Evolutionary conservation across 768 basidiomycete genomes (phyloP).

Genomic region (Sistotremastrum suecicum): DNA sequence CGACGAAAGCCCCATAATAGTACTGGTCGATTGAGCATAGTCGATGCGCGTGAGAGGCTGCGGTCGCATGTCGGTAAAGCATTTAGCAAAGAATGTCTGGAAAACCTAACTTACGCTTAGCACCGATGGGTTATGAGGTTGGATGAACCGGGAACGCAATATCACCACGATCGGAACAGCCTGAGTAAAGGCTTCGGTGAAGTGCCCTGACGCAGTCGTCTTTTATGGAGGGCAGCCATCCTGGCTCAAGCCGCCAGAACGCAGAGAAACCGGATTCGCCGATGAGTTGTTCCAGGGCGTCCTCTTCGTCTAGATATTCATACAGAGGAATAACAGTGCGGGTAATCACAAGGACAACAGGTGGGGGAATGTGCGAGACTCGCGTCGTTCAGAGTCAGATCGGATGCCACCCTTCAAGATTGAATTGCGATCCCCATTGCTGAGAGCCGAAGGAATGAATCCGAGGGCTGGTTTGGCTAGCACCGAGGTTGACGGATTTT

Average conservation of each 20-base stretch:
- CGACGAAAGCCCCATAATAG: constrained; percentile 12
- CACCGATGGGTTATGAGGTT: background rate
- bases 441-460: constrained; percentile 9
- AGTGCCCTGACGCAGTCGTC: constrained; percentile 5
- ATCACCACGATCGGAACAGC: constrained; percentile 6
- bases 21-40: constrained; percentile 10
- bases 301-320: constrained; percentile 6
- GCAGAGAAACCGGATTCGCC: constrained; percentile 10
- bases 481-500: constrained; percentile 9
- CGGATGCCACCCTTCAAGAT: constrained; percentile 10
- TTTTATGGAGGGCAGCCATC: constrained; percentile 13
- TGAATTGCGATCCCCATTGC: constrained; percentile 12
- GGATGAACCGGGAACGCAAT: background rate
- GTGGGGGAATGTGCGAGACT: constrained; percentile 5
- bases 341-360: constrained; percentile 15
- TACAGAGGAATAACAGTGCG: constrained; percentile 16
- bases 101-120: background rate
- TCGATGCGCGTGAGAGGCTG: constrained; percentile 20
- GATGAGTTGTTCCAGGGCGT: constrained; percentile 12
- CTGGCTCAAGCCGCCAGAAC: constrained; percentile 7
- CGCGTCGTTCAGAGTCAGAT: constrained; percentile 7
- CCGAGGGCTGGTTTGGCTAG: constrained; percentile 10
- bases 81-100: constrained; percentile 3
- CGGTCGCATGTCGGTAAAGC: background rate
- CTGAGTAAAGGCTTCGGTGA: constrained; percentile 10